A percentile compares a stretch with the other conserved stretches of the same genome.
Conservation (phyloP, 2,329 filamentous ascomycete species). For the Ceratocystis ficicola region DNA sequence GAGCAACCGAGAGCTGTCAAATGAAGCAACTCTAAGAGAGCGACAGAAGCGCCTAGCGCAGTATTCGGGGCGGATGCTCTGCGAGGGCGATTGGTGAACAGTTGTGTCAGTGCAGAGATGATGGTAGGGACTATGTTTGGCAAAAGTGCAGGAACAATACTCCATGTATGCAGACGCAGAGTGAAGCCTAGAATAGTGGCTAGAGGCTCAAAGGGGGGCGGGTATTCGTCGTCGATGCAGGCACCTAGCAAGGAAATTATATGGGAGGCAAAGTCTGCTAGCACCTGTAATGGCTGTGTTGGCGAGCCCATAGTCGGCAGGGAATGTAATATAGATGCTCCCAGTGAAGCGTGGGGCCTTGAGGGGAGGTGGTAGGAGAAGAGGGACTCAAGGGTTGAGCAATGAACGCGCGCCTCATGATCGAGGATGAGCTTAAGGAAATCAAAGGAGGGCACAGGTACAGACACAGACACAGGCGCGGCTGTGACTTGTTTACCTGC, state of each 20-base stretch:
- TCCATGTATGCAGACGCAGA: conserved; percentile 47
- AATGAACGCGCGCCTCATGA: conserved; percentile 44
- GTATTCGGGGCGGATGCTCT: not conserved
- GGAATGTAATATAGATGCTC: conserved; percentile 54
- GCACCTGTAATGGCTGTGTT: conserved; percentile 41
- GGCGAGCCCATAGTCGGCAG: conserved; percentile 46
- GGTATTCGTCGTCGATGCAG: conserved; percentile 52
- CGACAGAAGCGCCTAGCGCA: conserved; percentile 15
- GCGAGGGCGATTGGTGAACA: not conserved
- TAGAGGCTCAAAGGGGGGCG: conserved; percentile 52
- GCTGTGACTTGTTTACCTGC: not conserved
- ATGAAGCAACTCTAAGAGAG: conserved; percentile 40
- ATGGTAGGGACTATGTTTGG: conserved; percentile 39
- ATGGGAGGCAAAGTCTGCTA: conserved; percentile 51
- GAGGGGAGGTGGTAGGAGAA: conserved; percentile 38
- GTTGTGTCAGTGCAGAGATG: conserved; percentile 13
- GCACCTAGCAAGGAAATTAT: conserved; percentile 56
- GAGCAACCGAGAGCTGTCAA: conserved; percentile 49
- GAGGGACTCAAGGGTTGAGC: conserved; percentile 56
- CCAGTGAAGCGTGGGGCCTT: conserved; percentile 37
- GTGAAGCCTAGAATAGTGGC: conserved; percentile 53
- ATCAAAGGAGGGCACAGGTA: conserved; percentile 18
- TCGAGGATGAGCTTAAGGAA: conserved; percentile 53
- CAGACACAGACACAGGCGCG: not conserved
- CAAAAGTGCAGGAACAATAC: conserved; percentile 48